Conservation (phyloP, 768 basidiomycete species). For the Amanita fuliginea region DNA sequence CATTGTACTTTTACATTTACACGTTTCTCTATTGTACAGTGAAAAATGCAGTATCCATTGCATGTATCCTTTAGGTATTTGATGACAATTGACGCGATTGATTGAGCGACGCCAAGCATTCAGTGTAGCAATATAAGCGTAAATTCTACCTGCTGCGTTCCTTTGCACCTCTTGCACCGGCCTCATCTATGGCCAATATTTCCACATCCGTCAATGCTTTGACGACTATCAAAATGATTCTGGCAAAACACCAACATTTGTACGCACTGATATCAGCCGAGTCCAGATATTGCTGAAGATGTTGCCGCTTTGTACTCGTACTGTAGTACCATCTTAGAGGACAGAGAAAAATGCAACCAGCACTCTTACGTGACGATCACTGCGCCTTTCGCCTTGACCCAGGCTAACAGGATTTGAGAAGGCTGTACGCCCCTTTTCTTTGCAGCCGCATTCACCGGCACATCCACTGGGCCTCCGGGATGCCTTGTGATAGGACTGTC, state of each 20-base stretch:
- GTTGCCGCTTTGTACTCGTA: slow-evolving; percentile 48
- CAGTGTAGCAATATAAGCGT: not conserved
- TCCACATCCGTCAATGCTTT: slow-evolving; percentile 46
- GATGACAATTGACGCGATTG: not conserved
- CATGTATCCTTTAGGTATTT: slow-evolving; percentile 4
- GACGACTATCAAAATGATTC: slow-evolving; percentile 11
- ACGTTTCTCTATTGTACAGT: not conserved
- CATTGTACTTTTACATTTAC: slow-evolving; percentile 3
- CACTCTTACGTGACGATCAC: slow-evolving; percentile 53
- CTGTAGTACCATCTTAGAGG: slow-evolving; percentile 17
- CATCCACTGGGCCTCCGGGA: slow-evolving; percentile 58
- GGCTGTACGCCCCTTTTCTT: slow-evolving; percentile 42
- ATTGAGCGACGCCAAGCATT: not conserved
- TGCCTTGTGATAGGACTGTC: slow-evolving; percentile 44
- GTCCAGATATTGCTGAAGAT: slow-evolving; percentile 57
- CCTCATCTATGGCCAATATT: slow-evolving; percentile 51
- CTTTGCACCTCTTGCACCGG: slow-evolving; percentile 38
- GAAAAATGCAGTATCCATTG: not conserved
- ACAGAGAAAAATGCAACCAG: not conserved
- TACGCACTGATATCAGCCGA: slow-evolving; percentile 41
- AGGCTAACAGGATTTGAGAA: slow-evolving; percentile 57
- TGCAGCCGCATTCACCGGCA: slow-evolving; percentile 39
- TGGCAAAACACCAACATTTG: not conserved
- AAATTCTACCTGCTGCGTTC: no score
- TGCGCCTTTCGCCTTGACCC: slow-evolving; percentile 58